Evolutionary conservation across 2,329 filamentous ascomycete genomes (phyloP), one percentile per base, ranked within the genome.

Genomic region (Zelopaecilomyces penicillatus): DNA sequence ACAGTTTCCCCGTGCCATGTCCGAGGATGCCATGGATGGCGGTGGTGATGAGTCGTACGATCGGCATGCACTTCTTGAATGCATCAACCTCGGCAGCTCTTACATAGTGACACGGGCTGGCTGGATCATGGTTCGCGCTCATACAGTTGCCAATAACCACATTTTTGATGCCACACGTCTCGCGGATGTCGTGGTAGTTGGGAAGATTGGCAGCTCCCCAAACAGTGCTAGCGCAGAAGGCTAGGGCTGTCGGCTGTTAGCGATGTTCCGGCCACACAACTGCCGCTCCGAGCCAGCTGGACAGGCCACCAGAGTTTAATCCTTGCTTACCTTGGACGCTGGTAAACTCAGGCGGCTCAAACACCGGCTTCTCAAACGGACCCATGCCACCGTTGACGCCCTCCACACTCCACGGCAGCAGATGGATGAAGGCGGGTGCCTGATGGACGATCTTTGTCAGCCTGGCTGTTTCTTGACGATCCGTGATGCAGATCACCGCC

Each of bases 311-410:
- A 19, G 19, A 19, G 19, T 19, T 19, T 19, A 19, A 19, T 19
- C 19, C 19, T 19, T 19, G 19, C 51, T 79, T 58, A 48, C 85
- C 74, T 54, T 88, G 83, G 4, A 88, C 68, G 9, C 77, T 83
- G 1, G 83, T 83, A 59, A 88, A 87, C 58, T 87, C 83, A 0
- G 84, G 84, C 33, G 78, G 77, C 9, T 85, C 67, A 58, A 88
- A 88, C 42, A 78, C 75, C 55, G 80, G 76, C 57, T 86, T 87
- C 60, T 88, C 84, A 56, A 87, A 88, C 0, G 76, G 76, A 6
- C 68, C 68, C 46, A 66, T 70, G 0, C 62, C 61, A 37, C 59
- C 54, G 47, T 65, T 65, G 7, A 60, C 39, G 5, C 27, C 57
- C 4, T 47, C 6, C 4, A 69, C 67, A 7, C 71, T 67, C 84